Evolutionary conservation across 106 monocot genomes (phyloP).

Genomic region (Vanilla planifolia): DNA sequence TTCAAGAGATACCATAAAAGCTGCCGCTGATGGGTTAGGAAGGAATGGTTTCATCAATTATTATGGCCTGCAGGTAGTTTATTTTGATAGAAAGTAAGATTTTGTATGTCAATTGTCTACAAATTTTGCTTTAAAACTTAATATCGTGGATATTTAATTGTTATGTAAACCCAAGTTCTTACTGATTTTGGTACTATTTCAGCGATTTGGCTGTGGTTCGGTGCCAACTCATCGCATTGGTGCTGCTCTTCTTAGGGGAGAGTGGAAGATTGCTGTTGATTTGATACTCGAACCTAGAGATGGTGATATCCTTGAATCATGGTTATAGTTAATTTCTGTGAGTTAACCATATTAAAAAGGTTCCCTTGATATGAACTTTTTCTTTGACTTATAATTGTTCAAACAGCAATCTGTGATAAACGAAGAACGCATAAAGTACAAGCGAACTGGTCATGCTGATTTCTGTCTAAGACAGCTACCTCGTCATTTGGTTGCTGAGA

Average conservation of each 20-base stretch:
- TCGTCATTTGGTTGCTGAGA: slow-evolving; percentile 84
- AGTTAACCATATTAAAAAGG: neutral
- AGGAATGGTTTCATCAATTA: slow-evolving; percentile 93
- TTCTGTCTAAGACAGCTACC: slow-evolving; percentile 55
- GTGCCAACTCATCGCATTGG: slow-evolving; percentile 94
- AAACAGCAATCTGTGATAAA: slow-evolving; percentile 62
- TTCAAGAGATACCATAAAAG: slow-evolving; percentile 60
- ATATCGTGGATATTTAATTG: too few relatives aligned
- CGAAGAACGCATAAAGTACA: slow-evolving; percentile 58
- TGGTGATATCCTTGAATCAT: slow-evolving; percentile 85
- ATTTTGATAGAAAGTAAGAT: neutral
- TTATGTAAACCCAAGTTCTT: neutral
- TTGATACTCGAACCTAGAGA: slow-evolving; percentile 97
- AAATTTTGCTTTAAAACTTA: neutral
- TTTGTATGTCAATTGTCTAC: neutral
- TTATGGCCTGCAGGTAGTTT: slow-evolving; percentile 78
- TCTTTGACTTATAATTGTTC: slow-evolving; percentile 35
- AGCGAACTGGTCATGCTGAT: slow-evolving; percentile 74
- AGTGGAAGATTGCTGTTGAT: slow-evolving; percentile 71
- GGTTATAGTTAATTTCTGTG: neutral
- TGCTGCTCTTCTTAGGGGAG: slow-evolving; percentile 83
- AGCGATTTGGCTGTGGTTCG: slow-evolving; percentile 99
- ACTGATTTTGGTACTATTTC: slow-evolving; percentile 13
- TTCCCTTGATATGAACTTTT: slow-evolving; percentile 6
- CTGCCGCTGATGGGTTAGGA: slow-evolving; percentile 64